phyloP scores from a whole-genome alignment of 1,284 basidiomycete genomes.

The Ceratobasidium sp. region DNA sequence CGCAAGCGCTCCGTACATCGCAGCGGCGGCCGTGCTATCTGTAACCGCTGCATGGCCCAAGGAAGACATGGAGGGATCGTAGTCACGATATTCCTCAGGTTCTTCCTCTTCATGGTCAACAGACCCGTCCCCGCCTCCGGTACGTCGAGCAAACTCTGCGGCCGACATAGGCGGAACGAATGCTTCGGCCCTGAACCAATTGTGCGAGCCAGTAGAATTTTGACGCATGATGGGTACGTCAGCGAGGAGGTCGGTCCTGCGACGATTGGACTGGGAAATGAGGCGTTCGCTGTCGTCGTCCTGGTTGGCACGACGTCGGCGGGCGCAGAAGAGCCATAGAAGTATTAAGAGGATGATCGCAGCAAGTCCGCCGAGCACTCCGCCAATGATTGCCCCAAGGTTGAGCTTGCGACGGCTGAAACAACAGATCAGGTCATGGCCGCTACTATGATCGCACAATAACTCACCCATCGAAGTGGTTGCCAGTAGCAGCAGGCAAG shows the following conservation, averaged over 20 bases:
- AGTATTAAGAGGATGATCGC: slow-evolving; percentile 60
- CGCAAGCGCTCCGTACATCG: slow-evolving; percentile 23
- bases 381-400: slow-evolving; percentile 73
- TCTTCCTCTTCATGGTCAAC: not conserved
- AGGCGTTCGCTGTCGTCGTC: slow-evolving; percentile 8
- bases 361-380: slow-evolving; percentile 70
- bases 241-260: slow-evolving; percentile 30
- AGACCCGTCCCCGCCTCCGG: not conserved
- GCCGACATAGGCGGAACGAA: slow-evolving; percentile 26
- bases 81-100: not conserved
- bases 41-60: slow-evolving; percentile 5
- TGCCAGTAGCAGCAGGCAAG: not conserved
- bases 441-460: not conserved
- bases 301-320: slow-evolving; percentile 57
- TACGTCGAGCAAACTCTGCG: slow-evolving; percentile 24
- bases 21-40: slow-evolving; percentile 15
- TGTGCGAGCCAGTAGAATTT: not conserved
- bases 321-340: slow-evolving; percentile 63
- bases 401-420: slow-evolving; percentile 55
- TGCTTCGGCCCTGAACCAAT: slow-evolving; percentile 33
- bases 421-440: not conserved
- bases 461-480: not conserved
- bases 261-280: not conserved
- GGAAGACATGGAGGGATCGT: slow-evolving; percentile 13
- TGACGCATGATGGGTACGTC: slow-evolving; percentile 15